Evolutionary conservation across 345 rosid genomes (phyloP).

Genomic region (Diplotaxis tenuifolia): DNA sequence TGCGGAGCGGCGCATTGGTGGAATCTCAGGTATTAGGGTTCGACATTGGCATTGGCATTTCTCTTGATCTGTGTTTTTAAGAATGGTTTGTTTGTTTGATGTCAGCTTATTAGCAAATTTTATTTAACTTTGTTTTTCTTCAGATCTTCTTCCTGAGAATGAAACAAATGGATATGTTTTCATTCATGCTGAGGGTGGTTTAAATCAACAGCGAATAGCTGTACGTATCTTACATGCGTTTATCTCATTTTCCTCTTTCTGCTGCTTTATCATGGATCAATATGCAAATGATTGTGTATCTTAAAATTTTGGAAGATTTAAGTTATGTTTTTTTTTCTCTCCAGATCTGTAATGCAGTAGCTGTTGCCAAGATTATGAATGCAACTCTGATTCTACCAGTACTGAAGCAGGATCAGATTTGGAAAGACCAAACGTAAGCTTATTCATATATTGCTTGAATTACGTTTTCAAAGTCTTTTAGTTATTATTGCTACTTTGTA

Average conservation of each 20-base stretch:
- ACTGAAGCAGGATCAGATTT: constrained; percentile 94
- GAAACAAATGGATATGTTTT: constrained; percentile 94
- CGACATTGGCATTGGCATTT: too few relatives aligned
- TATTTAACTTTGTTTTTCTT: constrained; percentile 2
- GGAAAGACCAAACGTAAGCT: constrained; percentile 96
- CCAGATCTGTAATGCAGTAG: constrained; percentile 99
- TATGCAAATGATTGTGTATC: not conserved
- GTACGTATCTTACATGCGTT: constrained; percentile 47
- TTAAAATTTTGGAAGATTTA: too few relatives aligned
- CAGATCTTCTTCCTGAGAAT: constrained; percentile 92
- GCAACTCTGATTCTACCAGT: constrained; percentile 96
- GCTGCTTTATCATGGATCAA: not conserved
- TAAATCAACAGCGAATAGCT: constrained; percentile 98
- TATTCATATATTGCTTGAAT: not conserved
- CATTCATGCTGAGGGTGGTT: constrained; percentile 98
- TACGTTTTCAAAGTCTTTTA: too few relatives aligned
- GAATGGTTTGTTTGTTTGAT: not conserved
- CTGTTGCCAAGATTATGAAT: constrained; percentile 96
- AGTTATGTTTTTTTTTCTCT: not conserved
- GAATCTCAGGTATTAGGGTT: constrained; percentile 81
- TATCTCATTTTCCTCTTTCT: not conserved
- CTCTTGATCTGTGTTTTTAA: not conserved
- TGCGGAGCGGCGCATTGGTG: constrained; percentile 83
- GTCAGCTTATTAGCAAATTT: not conserved
- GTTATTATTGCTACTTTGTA: too few relatives aligned